These are phyloP conservation scores for Aschersonia sp. DNA, from an alignment of 2,329 filamentous ascomycete species.

Conservation along the genomic window DNA sequence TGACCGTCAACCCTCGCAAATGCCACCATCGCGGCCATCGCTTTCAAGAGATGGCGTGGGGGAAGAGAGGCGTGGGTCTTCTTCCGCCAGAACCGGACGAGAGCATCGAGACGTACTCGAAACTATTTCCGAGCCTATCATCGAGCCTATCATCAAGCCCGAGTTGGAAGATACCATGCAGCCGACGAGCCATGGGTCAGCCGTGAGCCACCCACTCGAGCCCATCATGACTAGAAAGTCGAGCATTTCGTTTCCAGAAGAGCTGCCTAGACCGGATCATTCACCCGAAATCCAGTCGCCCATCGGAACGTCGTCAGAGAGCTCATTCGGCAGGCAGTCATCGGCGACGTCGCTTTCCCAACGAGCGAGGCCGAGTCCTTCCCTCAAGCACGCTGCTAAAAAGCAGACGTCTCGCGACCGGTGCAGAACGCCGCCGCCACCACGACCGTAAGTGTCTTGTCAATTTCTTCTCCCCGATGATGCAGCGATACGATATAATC, in stretches of 20 bases:
- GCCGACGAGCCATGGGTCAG: neutral
- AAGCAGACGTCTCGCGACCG: slow-evolving; percentile 1
- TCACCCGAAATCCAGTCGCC: slow-evolving; percentile 3
- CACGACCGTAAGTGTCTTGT: slow-evolving; percentile 4
- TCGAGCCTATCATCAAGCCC: no score
- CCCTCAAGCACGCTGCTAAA: neutral
- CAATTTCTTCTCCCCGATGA: neutral
- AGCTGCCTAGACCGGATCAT: slow-evolving; percentile 14
- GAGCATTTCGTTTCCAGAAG: slow-evolving; percentile 19
- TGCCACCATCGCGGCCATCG: slow-evolving; percentile 24
- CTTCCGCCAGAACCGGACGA: neutral
- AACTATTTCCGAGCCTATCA: no score
- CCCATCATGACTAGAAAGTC: slow-evolving; percentile 17
- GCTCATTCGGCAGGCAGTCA: slow-evolving; percentile 4
- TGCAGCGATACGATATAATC: neutral
- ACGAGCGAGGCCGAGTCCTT: slow-evolving; percentile 2
- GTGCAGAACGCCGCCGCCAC: slow-evolving; percentile 2
- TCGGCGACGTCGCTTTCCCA: slow-evolving; percentile 4
- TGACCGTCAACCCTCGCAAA: slow-evolving; percentile 24
- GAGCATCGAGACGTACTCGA: no score
- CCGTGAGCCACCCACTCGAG: slow-evolving; percentile 7
- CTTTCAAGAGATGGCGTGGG: neutral
- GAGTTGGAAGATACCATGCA: no score
- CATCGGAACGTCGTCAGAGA: slow-evolving; percentile 2
- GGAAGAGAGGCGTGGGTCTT: no score